Evolutionary conservation across 768 basidiomycete genomes (phyloP).

Genomic region (Pleurotus platypus): DNA sequence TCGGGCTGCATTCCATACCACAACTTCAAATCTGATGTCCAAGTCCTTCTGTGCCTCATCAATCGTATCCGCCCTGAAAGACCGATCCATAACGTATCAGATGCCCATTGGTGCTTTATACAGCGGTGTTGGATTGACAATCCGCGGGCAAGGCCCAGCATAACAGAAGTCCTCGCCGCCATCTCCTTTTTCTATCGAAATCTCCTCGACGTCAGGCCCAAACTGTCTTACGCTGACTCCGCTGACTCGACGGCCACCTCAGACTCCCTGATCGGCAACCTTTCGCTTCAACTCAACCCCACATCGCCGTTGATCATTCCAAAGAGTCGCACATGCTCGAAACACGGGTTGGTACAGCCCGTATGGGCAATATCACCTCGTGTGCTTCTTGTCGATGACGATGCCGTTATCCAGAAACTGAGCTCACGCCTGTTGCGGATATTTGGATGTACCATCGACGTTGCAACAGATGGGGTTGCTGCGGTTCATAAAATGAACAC

Average conservation of each 20-base stretch:
- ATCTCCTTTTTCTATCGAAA: constrained; percentile 4
- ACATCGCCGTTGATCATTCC: not conserved
- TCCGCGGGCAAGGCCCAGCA: constrained; percentile 7
- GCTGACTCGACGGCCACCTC: not conserved
- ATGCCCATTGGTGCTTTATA: constrained; percentile 10
- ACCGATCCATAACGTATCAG: not conserved
- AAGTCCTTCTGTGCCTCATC: constrained; percentile 7
- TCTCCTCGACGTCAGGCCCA: not conserved
- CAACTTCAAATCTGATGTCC: not conserved
- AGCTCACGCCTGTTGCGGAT: constrained; percentile 1
- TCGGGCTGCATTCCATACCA: constrained; percentile 10
- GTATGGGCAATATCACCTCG: constrained; percentile 5
- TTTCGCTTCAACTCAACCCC: not conserved
- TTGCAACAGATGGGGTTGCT: constrained; percentile 3
- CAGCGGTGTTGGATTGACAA: constrained; percentile 6
- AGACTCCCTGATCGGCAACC: not conserved
- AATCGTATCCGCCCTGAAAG: constrained; percentile 7
- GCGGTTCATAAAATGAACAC: not conserved
- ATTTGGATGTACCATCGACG: constrained; percentile 3
- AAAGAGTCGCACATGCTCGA: not conserved
- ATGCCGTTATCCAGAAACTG: constrained; percentile 5
- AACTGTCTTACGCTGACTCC: not conserved
- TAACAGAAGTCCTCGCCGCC: constrained; percentile 4
- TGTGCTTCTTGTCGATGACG: constrained; percentile 4
- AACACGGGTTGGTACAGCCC: not conserved